These are phyloP conservation scores for Coelastrella sp. DNA, from an alignment of 139 green algal genomes.

Conservation along the genomic window DNA sequence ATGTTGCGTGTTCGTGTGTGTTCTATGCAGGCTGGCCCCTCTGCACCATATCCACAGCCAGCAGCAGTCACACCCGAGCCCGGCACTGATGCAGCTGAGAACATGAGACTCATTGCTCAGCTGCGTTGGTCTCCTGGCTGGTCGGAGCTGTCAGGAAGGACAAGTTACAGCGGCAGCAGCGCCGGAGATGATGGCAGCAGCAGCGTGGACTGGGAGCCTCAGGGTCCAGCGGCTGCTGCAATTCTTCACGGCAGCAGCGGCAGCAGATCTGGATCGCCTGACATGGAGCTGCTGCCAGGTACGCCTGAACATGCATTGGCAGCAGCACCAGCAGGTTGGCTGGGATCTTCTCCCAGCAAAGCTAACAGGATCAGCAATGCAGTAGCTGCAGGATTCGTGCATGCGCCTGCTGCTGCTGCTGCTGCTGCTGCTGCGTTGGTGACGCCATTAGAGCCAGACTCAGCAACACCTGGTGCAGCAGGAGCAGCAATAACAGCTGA, in stretches of 20 bases:
- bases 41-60: not conserved
- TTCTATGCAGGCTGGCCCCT: no score
- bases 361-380: no score
- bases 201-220: not conserved
- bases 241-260: not conserved
- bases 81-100: not conserved
- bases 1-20: no score
- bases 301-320: not conserved
- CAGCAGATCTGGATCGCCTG: no score
- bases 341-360: not conserved
- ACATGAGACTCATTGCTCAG: not conserved
- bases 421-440: no score
- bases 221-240: not conserved
- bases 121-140: conserved; percentile 28
- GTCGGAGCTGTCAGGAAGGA: conserved; percentile 3
- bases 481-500: no score
- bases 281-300: not conserved
- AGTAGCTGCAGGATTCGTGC: not conserved
- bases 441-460: no score
- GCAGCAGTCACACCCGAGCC: not conserved
- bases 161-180: conserved; percentile 24
- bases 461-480: no score
- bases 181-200: conserved; percentile 15
- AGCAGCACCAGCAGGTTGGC: not conserved
- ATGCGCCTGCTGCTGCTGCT: not conserved